Evolutionary conservation across 371 early-diverging fungal species (phyloP), one percentile per base, ranked within the genome.

Genomic region (Mucor saturninus): DNA sequence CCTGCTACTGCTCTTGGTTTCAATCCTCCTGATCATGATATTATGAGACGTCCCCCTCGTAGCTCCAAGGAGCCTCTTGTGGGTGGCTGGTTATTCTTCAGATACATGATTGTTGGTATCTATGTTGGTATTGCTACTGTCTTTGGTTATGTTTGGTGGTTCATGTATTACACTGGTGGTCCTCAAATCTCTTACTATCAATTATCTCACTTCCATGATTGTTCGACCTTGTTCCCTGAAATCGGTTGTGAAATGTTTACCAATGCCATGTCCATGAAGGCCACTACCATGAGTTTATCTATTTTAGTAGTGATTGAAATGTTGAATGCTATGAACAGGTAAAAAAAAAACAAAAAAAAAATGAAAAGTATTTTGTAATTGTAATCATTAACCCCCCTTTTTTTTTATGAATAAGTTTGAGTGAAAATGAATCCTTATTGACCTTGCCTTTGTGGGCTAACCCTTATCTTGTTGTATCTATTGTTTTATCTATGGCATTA

Each of bases 81-180:
- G 28, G 92, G 93, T 43, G 80, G 85, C 43, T 98, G 98, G 98
- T 74, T 97, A 65, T 94, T 98, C 77, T 79, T 97, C 82, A 90
- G 99, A 62, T 96, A 97, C 76, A 80, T 95, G 83, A 79, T 97
- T 13, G 81, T 98, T 62, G 98, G 98, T 65, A 79, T 81, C 29
- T 98, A 95, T 67, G 98, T 98, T 54, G 98, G 98, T 56, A 73
- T 79, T 26, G 97, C 98, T 8, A 97, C 98, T 39, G 92, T 98
- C 6, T 93, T 93, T 84, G 98, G 95, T 29, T 97, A 97, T 68
- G 95, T 92, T n/a, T 97, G 98, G 97, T 97, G 95, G 95, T 97
- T 93, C 76, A 88, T 97, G 86, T 96, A 83, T 72, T 95, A 93
- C 72, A 37, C 67, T 10, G 80, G 69, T 31, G 97, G 98, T 14